phyloP scores from a whole-genome alignment of 106 monocot genomes.

The Acorus calamus region DNA sequence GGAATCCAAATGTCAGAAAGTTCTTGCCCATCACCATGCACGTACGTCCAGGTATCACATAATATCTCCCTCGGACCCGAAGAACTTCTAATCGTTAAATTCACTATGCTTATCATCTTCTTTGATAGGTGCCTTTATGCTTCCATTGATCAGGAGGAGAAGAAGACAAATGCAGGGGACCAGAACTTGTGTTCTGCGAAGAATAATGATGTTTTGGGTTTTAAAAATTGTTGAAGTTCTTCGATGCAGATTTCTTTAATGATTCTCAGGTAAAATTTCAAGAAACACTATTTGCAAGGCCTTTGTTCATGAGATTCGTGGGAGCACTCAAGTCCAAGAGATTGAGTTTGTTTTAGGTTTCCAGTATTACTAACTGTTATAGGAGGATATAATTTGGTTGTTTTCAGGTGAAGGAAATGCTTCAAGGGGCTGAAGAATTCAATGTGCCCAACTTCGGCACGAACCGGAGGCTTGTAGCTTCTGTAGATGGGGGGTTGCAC shows the following conservation, averaged over 20 bases:
- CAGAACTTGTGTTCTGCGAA: constrained; percentile 12
- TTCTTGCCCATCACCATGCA: constrained; percentile 18
- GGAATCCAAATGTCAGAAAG: constrained; percentile 22
- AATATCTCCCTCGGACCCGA: constrained; percentile 37
- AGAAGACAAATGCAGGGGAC: constrained; percentile 7
- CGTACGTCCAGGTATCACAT: constrained; percentile 48
- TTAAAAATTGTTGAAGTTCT: constrained; percentile 44
- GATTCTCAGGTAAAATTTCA: constrained; percentile 40
- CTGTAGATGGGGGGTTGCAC: constrained; percentile 61
- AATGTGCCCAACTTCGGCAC: constrained; percentile 56
- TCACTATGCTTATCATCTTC: not conserved
- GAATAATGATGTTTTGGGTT: constrained; percentile 12
- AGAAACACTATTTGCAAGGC: not conserved
- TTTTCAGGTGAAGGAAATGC: constrained; percentile 69
- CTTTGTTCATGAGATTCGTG: not conserved
- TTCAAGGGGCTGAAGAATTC: constrained; percentile 54
- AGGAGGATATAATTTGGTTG: not conserved
- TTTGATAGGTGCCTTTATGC: not conserved
- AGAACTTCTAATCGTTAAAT: not conserved
- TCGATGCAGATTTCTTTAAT: constrained; percentile 74
- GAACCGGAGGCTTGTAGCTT: constrained; percentile 65
- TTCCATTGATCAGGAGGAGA: constrained; percentile 25
- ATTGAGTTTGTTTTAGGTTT: not conserved
- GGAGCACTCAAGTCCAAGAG: not conserved
- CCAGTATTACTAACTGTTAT: not conserved